phyloP scores from a whole-genome alignment of 345 rosid species.

The Kandelia obovata region DNA sequence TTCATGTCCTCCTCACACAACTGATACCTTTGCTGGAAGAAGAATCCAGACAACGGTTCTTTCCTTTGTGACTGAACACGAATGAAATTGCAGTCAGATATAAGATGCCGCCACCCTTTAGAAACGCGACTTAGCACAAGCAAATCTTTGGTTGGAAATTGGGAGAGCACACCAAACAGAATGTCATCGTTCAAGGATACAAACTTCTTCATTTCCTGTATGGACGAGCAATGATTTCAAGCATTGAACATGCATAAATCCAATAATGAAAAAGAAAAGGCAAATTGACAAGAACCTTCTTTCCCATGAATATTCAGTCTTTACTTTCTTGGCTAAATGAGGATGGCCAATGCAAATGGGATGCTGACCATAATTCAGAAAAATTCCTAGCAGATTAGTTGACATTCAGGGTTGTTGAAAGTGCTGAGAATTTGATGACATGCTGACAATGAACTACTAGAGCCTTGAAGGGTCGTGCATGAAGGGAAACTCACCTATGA shows the following conservation, averaged over 20 bases:
- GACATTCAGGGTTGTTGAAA: no score
- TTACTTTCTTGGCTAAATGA: no score
- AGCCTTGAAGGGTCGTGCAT: no score
- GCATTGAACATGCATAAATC: neutral
- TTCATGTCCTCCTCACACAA: conserved; percentile 22
- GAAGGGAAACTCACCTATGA: no score
- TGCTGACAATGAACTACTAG: no score
- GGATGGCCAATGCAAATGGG: no score
- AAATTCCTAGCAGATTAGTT: no score
- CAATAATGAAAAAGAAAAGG: no score
- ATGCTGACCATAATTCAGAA: no score
- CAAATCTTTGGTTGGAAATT: conserved; percentile 31
- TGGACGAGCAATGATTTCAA: neutral
- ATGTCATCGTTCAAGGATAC: conserved; percentile 19
- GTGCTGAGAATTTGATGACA: no score
- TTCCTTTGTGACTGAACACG: conserved; percentile 22
- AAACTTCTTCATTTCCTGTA: conserved; percentile 16
- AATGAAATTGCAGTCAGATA: conserved; percentile 27
- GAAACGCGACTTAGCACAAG: conserved; percentile 27
- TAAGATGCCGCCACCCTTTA: conserved; percentile 30
- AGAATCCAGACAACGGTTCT: conserved; percentile 37
- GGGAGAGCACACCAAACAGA: conserved; percentile 33
- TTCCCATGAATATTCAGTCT: no score
- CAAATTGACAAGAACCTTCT: no score
- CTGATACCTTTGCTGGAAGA: conserved; percentile 28